Evolutionary conservation across 2,329 filamentous ascomycete genomes (phyloP), one percentile per base, ranked within the genome.

Genomic region (Penicillium sp.): DNA sequence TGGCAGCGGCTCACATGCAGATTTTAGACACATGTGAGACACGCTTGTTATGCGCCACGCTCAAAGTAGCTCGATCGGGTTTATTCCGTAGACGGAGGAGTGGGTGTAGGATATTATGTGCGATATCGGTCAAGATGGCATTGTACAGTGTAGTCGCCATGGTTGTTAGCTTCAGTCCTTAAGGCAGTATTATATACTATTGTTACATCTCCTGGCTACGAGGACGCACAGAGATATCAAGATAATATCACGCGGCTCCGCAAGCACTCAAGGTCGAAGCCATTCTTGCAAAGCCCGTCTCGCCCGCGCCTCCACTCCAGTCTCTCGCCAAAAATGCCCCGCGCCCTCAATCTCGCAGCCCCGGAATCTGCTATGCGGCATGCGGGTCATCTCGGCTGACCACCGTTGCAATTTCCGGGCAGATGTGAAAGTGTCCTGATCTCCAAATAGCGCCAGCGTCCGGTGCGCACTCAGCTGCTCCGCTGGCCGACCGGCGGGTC

Each of bases 361-460:
- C 5, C 68, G 71, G 59, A 88, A 87, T 53, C 64, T 70, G 19
- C 84, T 85, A 1, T 73, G 75, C 0, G 75, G 71, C 42, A 66
- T 68, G 13, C 75, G 72, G 19, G 76, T 73, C 48, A 93, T 76
- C 61, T 80, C 82, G 43, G 79, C 77, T 10, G 81, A 80, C 93
- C 93, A 97, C 0, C 81, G 77, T 11, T 84, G 82, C 67, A 93
- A 80, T 73, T 86, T 90, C 60, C 82, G 83, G 3, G 80, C 80
- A 0, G 87, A 84, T 1, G 91, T 88, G 65, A 97, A 96, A 0
- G 83, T 78, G 74, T 98, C 93, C 4, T 84, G 81, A 54, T 89
- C 86, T 1, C 93, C 94, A 70, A 88, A 96, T 0, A 96, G 76
- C 0, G 86, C 87, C 37, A 97, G 74, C 0, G 89, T 89, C 0